Percentiles rank a stretch among this genome's conserved stretches.
These are phyloP conservation scores for Fraxinus greggii DNA, from an alignment of 305 asterid genomes.

Conservation along the genomic window DNA sequence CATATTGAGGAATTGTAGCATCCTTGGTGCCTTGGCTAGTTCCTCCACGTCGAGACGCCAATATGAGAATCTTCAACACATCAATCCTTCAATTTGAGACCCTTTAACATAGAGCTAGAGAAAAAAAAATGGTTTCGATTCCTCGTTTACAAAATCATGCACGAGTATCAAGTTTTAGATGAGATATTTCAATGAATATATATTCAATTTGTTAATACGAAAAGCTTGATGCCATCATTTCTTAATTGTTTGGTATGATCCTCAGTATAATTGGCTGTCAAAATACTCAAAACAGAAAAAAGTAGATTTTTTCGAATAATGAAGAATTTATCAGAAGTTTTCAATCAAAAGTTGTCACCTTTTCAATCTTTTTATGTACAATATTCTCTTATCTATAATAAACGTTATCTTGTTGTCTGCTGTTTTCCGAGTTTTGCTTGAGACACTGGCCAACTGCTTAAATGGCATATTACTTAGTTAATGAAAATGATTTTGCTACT, in stretches of 20 bases:
- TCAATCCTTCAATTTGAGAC: neutral
- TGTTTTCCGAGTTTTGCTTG: neutral
- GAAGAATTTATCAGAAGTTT: neutral
- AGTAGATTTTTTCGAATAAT: neutral
- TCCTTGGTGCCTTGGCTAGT: neutral
- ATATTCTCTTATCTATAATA: neutral
- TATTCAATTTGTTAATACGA: neutral
- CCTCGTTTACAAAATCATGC: neutral
- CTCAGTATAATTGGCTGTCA: neutral
- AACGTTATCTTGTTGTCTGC: neutral
- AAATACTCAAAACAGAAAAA: neutral
- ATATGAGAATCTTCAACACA: neutral
- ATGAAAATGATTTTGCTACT: too few species aligned
- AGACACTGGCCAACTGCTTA: neutral
- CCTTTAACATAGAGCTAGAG: neutral
- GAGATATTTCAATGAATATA: neutral
- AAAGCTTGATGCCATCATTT: neutral
- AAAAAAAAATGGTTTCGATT: neutral
- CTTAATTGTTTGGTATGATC: neutral
- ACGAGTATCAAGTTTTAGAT: neutral
- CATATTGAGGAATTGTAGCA: neutral
- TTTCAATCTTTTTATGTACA: neutral
- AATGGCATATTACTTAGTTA: neutral
- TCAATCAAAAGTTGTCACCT: neutral
- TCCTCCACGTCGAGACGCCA: neutral